These are phyloP conservation scores for Annulohypoxylon truncatum DNA, from an alignment of 2,329 filamentous ascomycete species.

Conservation along the genomic window DNA sequence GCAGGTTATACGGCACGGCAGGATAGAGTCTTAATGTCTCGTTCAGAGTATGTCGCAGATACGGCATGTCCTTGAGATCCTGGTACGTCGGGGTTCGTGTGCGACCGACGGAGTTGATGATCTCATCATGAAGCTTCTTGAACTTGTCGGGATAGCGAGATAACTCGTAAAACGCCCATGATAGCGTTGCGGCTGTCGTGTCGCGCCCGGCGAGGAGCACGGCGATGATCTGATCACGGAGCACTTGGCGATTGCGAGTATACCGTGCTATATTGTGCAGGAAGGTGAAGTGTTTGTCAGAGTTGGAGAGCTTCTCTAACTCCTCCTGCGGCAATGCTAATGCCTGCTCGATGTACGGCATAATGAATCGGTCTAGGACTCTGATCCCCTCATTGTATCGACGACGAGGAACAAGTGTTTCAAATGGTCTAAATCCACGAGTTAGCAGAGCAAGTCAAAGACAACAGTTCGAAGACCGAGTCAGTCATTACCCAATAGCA, in stretches of 20 bases:
- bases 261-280: conserved; percentile 79
- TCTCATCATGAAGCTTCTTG: conserved; percentile 70
- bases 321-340: conserved; percentile 72
- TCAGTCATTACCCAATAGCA: conserved; percentile 52
- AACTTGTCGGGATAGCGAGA: conserved; percentile 68
- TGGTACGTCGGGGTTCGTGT: conserved; percentile 66
- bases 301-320: conserved; percentile 75
- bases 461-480: background rate
- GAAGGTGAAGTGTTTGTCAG: conserved; percentile 76
- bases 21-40: conserved; percentile 59
- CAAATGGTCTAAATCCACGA: conserved; percentile 64
- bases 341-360: conserved; percentile 74
- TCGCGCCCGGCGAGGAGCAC: conserved; percentile 79
- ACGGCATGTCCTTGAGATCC: conserved; percentile 77
- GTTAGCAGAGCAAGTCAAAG: conserved; percentile 9
- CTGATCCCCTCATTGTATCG: conserved; percentile 72
- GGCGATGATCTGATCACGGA: conserved; percentile 81
- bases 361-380: conserved; percentile 75
- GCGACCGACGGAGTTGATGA: conserved; percentile 65
- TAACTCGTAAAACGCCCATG: conserved; percentile 76
- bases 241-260: conserved; percentile 70
- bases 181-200: conserved; percentile 75
- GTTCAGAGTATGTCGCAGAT: conserved; percentile 67
- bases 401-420: conserved; percentile 66
- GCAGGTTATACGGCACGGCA: conserved; percentile 68